A percentile compares a stretch with the other conserved stretches of the same genome.
Evolutionary conservation across 2,329 filamentous ascomycete species (phyloP).

Genomic region (Aspergillus eucalypticola): DNA sequence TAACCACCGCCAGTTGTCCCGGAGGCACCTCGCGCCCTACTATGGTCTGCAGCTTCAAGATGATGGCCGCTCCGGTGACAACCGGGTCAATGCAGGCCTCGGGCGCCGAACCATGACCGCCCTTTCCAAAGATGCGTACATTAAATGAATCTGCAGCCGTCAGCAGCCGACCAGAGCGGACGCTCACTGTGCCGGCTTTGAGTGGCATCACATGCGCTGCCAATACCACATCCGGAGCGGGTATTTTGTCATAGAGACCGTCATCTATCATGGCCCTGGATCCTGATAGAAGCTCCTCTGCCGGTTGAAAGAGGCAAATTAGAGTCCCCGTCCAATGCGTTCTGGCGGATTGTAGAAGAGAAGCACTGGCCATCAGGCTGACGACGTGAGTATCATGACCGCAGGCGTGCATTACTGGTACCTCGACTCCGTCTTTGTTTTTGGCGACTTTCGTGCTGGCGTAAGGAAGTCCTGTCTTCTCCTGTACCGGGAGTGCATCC

Average conservation of each 20-base stretch:
- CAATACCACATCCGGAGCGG: conserved; percentile 58
- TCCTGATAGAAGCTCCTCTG: conserved; percentile 61
- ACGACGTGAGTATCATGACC: conserved; percentile 68
- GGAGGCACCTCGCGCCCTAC: conserved; percentile 43
- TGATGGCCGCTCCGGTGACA: conserved; percentile 45
- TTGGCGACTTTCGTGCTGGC: conserved; percentile 51
- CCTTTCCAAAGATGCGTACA: conserved; percentile 44
- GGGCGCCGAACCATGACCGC: conserved; percentile 48
- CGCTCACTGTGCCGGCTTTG: conserved; percentile 38
- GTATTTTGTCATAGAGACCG: conserved; percentile 56
- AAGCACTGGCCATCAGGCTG: conserved; percentile 57
- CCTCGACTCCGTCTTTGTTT: conserved; percentile 50
- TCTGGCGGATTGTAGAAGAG: conserved; percentile 47
- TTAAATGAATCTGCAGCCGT: conserved; percentile 41
- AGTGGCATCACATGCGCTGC: conserved; percentile 55
- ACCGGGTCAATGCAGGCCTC: conserved; percentile 51
- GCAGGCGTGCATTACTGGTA: conserved; percentile 68
- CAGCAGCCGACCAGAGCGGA: conserved; percentile 35
- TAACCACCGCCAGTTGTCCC: conserved; percentile 48
- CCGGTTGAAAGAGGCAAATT: conserved; percentile 63
- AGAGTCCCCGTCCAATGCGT: conserved; percentile 60
- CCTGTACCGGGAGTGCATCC: conserved; percentile 61
- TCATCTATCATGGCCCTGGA: conserved; percentile 61
- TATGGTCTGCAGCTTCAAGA: conserved; percentile 44
- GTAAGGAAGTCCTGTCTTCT: conserved; percentile 58